Evolutionary conservation across 2,329 filamentous ascomycete species (phyloP).

Genomic region (Monilinia vaccinii-corymbosi): DNA sequence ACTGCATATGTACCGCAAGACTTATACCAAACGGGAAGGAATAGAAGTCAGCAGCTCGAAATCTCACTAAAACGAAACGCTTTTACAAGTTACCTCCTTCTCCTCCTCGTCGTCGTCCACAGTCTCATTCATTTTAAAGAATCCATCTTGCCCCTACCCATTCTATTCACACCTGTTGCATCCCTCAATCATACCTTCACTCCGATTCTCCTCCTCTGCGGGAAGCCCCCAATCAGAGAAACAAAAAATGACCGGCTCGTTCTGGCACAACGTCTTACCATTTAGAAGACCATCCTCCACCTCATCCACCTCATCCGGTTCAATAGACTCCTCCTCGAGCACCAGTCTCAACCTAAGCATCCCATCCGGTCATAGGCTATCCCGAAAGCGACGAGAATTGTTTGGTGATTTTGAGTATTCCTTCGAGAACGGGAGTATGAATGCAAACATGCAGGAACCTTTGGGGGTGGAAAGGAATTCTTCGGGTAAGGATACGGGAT

Average conservation of each 20-base stretch:
- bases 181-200: neutral
- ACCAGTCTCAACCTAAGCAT: neutral
- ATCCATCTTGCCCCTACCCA: neutral
- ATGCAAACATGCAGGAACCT: conserved; percentile 16
- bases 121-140: neutral
- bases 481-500: conserved; percentile 30
- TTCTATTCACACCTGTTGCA: neutral
- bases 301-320: conserved; percentile 1
- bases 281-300: conserved; percentile 7
- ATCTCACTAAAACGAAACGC: neutral
- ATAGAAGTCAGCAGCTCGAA: neutral
- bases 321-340: conserved; percentile 5
- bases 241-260: conserved; percentile 24
- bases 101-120: no score
- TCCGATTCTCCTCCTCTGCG: neutral
- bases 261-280: conserved; percentile 4
- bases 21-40: no score
- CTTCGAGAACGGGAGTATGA: conserved; percentile 10
- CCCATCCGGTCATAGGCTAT: neutral
- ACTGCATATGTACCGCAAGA: no score
- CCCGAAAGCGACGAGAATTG: conserved; percentile 1
- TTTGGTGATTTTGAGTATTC: conserved; percentile 3
- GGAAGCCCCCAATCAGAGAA: neutral
- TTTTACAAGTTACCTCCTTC: neutral
- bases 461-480: neutral